These are phyloP conservation scores for Eucalyptus grandis DNA, from an alignment of 345 rosid genomes.

Conservation along the genomic window DNA sequence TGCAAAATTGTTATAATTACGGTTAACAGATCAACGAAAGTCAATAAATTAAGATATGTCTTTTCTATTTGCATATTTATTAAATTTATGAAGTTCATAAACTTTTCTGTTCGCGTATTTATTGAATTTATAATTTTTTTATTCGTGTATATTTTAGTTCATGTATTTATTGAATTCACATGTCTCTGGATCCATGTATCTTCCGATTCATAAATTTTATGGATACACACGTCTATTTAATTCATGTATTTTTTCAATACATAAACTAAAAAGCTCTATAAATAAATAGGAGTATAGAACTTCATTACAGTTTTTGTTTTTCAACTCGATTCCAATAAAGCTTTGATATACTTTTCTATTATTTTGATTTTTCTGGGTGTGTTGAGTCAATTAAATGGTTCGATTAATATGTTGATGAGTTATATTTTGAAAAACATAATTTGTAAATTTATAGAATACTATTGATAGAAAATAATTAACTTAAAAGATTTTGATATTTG, in stretches of 20 bases:
- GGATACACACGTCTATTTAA: fast-evolving
- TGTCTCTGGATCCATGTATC: fast-evolving
- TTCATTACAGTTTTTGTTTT: fast-evolving
- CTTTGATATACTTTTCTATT: fast-evolving
- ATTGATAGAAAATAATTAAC: fast-evolving
- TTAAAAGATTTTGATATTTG: fast-evolving
- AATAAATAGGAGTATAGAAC: fast-evolving
- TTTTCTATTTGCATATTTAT: fast-evolving
- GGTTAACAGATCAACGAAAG: fast-evolving
- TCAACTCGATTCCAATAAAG: fast-evolving
- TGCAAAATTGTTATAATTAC: background rate
- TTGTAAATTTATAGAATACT: fast-evolving
- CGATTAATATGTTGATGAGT: fast-evolving
- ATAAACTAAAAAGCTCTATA: too few species aligned
- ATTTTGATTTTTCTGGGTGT: fast-evolving
- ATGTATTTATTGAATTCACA: too few species aligned
- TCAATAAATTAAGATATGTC: too few species aligned
- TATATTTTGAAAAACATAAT: fast-evolving
- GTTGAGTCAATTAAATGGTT: fast-evolving
- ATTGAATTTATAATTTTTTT: too few species aligned
- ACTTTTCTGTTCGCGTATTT: fast-evolving
- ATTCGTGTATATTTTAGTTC: too few species aligned
- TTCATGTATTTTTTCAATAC: fast-evolving
- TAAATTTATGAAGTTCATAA: too few species aligned
- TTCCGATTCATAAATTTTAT: fast-evolving